A percentile compares a stretch with the other conserved stretches of the same genome.
phyloP scores from a whole-genome alignment of 1,139 yeast genomes.

The Debaryomyces udenii region DNA sequence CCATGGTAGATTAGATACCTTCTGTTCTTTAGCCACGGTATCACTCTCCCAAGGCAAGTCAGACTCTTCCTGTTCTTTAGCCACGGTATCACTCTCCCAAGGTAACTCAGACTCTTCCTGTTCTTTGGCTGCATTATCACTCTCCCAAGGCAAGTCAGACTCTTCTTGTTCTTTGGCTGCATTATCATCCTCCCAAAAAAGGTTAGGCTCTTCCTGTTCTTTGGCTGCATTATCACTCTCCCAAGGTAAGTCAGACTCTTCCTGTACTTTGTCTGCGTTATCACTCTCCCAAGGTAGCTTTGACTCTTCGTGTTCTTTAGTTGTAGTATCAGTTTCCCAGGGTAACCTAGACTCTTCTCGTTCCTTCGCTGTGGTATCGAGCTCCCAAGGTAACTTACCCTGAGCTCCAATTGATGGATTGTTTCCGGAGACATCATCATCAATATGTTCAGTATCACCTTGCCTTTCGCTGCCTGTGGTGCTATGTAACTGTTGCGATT shows the following conservation, averaged over 20 bases:
- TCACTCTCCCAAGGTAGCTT: background rate
- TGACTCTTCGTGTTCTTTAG: conserved; percentile 1
- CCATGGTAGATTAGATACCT: conserved; percentile 7
- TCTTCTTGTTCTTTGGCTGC: background rate
- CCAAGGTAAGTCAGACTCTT: background rate
- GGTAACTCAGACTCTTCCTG: background rate
- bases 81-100: background rate
- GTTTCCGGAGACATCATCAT: too few species aligned
- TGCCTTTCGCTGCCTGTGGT: too few species aligned
- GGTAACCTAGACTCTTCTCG: conserved; percentile 9
- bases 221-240: too few species aligned
- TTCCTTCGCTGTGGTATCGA: background rate
- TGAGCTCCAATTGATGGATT: background rate
- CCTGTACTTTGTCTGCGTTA: too few species aligned
- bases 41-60: conserved; percentile 11
- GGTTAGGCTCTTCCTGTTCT: background rate
- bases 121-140: too few species aligned
- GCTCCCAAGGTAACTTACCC: conserved; percentile 9
- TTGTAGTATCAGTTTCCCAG: conserved; percentile 11
- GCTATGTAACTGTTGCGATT: too few species aligned
- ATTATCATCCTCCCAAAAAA: conserved; percentile 12
- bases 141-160: too few species aligned
- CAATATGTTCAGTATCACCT: too few species aligned
- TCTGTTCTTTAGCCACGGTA: background rate
- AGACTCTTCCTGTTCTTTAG: background rate